Evolutionary conservation across 495 filamentous ascomycete genomes (phyloP).

Genomic region (Annulohypoxylon moriforme): DNA sequence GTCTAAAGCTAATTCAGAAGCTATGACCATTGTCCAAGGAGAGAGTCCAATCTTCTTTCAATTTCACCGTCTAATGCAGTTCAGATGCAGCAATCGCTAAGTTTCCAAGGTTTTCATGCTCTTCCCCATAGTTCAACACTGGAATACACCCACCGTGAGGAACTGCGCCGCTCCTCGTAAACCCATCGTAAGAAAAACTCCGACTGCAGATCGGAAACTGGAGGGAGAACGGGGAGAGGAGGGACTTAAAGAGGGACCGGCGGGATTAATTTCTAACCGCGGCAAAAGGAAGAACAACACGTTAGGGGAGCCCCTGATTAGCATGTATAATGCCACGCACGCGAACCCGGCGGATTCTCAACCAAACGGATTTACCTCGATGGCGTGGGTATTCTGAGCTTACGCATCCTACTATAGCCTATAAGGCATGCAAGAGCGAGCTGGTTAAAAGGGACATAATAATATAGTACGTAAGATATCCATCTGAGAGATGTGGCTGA

Average conservation of each 20-base stretch:
- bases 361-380: slow-evolving; percentile 2
- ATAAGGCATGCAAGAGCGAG: not conserved
- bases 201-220: not conserved
- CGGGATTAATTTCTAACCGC: not conserved
- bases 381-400: not conserved
- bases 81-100: not conserved
- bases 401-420: slow-evolving; percentile 8
- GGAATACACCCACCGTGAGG: not conserved
- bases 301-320: slow-evolving; percentile 8
- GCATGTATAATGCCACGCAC: slow-evolving; percentile 5
- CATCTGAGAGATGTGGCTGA: not conserved
- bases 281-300: not conserved
- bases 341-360: not conserved
- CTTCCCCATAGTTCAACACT: not conserved
- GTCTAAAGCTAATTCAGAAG: slow-evolving; percentile 7
- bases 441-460: too few species aligned
- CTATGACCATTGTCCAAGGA: not conserved
- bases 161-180: not conserved
- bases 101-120: slow-evolving; percentile 2
- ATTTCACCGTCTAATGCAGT: slow-evolving; percentile 8
- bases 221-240: too few species aligned
- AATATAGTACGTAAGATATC: not conserved
- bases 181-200: slow-evolving; percentile 4
- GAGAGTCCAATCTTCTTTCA: not conserved
- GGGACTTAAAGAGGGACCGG: too few species aligned